phyloP scores from a whole-genome alignment of 2,329 filamentous ascomycete genomes.

The Davidsoniella eucalypti region DNA sequence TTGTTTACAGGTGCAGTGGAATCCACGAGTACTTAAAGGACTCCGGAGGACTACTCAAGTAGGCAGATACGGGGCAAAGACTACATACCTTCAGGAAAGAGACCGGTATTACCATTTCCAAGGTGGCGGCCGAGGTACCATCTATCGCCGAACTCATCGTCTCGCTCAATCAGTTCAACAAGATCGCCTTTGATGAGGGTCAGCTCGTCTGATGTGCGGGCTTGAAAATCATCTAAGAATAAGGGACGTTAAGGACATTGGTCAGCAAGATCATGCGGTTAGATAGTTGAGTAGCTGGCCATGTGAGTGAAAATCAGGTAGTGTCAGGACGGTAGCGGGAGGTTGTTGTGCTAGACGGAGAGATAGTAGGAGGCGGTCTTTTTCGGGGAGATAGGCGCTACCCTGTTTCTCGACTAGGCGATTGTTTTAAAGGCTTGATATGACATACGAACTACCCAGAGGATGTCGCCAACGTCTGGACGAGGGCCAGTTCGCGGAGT shows the following conservation, averaged over 20 bases:
- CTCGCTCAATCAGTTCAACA: slow-evolving; percentile 67
- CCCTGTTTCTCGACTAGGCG: no score
- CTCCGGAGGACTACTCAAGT: background rate
- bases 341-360: background rate
- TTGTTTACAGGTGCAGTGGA: background rate
- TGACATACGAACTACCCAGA: slow-evolving; percentile 55
- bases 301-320: background rate
- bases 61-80: slow-evolving; percentile 3
- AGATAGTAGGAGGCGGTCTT: no score
- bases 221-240: slow-evolving; percentile 67
- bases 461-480: slow-evolving; percentile 47
- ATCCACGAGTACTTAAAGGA: background rate
- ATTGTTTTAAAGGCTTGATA: background rate
- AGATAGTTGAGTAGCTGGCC: background rate
- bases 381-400: no score
- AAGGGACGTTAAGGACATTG: slow-evolving; percentile 4
- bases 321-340: slow-evolving; percentile 7
- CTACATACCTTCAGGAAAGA: slow-evolving; percentile 64
- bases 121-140: slow-evolving; percentile 69
- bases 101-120: slow-evolving; percentile 54
- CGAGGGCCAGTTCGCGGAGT: slow-evolving; percentile 20
- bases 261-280: slow-evolving; percentile 6
- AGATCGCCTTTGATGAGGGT: slow-evolving; percentile 71
- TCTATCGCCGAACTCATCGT: slow-evolving; percentile 78
- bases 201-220: slow-evolving; percentile 84